Evolutionary conservation across 2,329 filamentous ascomycete species (phyloP).

Genomic region (Lasiodiplodia sp.): DNA sequence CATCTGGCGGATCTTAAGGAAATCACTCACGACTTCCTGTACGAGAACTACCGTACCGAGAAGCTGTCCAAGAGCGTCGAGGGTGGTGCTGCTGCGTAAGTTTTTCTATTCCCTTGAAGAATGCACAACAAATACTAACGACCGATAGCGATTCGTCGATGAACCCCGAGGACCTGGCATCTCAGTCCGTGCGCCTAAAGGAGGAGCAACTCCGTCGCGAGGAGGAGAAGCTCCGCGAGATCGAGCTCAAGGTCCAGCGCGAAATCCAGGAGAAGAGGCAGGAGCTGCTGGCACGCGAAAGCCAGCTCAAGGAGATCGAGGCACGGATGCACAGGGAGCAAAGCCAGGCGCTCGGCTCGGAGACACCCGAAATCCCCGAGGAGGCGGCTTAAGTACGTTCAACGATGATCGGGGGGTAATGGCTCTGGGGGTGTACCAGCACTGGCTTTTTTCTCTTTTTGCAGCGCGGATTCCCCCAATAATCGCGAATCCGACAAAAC

Average conservation of each 20-base stretch:
- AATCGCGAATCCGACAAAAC: constrained; percentile 25
- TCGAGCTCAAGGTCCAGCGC: constrained; percentile 98
- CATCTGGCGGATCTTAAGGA: constrained; percentile 98
- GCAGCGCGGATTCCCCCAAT: constrained; percentile 24
- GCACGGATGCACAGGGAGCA: constrained; percentile 93
- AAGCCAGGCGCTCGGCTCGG: constrained; percentile 51
- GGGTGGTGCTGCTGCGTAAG: constrained; percentile 85
- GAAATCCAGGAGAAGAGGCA: constrained; percentile 99
- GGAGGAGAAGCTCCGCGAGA: constrained; percentile 99
- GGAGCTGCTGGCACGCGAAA: constrained; percentile 95
- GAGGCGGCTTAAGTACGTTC: constrained; percentile 23
- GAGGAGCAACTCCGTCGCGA: constrained; percentile 98
- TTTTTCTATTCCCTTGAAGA: constrained; percentile 42
- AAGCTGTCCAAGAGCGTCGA: constrained; percentile 99
- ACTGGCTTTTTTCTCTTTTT: constrained; percentile 30
- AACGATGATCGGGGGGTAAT: constrained; percentile 24
- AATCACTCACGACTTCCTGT: constrained; percentile 99
- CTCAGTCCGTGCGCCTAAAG: constrained; percentile 97
- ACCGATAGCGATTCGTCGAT: constrained; percentile 76
- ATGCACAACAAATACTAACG: constrained; percentile 40
- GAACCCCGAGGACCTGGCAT: constrained; percentile 96
- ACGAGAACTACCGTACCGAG: constrained; percentile 99
- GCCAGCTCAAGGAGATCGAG: constrained; percentile 98
- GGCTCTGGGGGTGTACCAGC: constrained; percentile 27
- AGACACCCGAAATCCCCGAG: constrained; percentile 19